These are phyloP conservation scores for Calamus simplicifolius DNA, from an alignment of 176 grass and related monocot species.

Conservation along the genomic window DNA sequence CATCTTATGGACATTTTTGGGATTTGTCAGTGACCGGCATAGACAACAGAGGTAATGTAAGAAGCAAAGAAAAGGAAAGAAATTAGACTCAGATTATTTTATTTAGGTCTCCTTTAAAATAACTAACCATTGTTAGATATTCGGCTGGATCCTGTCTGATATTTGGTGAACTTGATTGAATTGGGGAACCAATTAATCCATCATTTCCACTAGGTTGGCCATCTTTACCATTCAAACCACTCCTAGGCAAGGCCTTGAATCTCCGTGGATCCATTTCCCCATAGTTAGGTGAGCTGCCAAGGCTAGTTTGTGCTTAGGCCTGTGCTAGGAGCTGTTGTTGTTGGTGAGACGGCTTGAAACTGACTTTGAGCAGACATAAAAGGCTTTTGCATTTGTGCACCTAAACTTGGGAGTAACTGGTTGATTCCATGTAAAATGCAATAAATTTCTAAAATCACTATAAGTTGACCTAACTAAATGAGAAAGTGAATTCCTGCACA, in stretches of 20 bases:
- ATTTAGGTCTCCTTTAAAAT: neutral
- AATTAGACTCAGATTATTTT: too few relatives aligned
- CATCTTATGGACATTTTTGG: too few relatives aligned
- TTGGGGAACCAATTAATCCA: constrained; percentile 67
- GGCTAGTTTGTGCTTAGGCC: constrained; percentile 60
- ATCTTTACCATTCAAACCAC: constrained; percentile 46
- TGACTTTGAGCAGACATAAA: constrained; percentile 70
- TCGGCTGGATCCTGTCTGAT: constrained; percentile 50
- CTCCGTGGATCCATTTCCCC: constrained; percentile 31
- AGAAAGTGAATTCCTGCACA: too few relatives aligned
- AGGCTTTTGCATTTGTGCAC: constrained; percentile 58
- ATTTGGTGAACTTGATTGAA: constrained; percentile 67
- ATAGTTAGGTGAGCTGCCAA: constrained; percentile 22
- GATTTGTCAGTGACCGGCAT: too few relatives aligned
- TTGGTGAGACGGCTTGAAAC: constrained; percentile 61
- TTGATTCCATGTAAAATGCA: constrained; percentile 44
- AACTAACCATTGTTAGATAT: constrained; percentile 56
- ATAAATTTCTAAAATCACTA: neutral
- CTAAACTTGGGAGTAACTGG: constrained; percentile 69
- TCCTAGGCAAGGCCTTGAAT: constrained; percentile 47
- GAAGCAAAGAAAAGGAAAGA: too few relatives aligned
- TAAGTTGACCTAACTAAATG: too few relatives aligned
- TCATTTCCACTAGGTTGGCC: constrained; percentile 40
- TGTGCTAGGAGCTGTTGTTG: constrained; percentile 69
- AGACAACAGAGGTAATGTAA: too few relatives aligned